Base-by-base conservation (phyloP, 371 early-diverging fungal species). In the Lichtheimia hyalospora region DNA sequence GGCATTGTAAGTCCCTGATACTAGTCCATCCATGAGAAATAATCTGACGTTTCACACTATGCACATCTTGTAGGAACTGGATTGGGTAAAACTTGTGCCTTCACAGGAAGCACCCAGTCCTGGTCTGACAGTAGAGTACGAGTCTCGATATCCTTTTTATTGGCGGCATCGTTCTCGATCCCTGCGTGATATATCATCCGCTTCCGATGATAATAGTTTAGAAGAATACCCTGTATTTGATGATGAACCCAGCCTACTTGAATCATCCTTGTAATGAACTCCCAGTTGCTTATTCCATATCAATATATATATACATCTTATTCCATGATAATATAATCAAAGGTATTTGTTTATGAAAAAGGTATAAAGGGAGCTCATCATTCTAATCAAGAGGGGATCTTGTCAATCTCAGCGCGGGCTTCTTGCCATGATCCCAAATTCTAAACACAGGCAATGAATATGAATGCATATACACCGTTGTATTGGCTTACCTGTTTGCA, bases 371-470 rank as follows among this genome's bases (percentile, higher is more conserved):
- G 5, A 1, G 34, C 34, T 34, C 1, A 8, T 8, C 34, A 8
- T 10, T 34, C 5, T 34, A 34, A 34, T 10, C 8, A 34, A 34
- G 34, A 34, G 34, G 64, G 76, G 74, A 89, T 82, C 64, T 83
- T 71, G 24, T 85, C 84, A 15, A 89, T 83, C 48, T 80, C 82
- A 16, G 71, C 77, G 52, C 76, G 71, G 34, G 83, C 86, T 54
- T 84, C 83, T 54, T 82, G 75, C 84, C 85, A 86, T 52, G 83
- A 79, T 58, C 75, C 83, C 59, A 79, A 67, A 58, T 84, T 86
- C 34, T 10, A 34, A 34, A 34, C 2, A 34, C 34, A 34, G 27
- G 25, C 25, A 2, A 25, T 25, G 25, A 25, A 34, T 34, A n/a
- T 15, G 5, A 23, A n/a, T 18, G 2, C n/a, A 6, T 7, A 63